Evolutionary conservation across 2,329 filamentous ascomycete species (phyloP).

Genomic region (Calcarisporium arbuscula): DNA sequence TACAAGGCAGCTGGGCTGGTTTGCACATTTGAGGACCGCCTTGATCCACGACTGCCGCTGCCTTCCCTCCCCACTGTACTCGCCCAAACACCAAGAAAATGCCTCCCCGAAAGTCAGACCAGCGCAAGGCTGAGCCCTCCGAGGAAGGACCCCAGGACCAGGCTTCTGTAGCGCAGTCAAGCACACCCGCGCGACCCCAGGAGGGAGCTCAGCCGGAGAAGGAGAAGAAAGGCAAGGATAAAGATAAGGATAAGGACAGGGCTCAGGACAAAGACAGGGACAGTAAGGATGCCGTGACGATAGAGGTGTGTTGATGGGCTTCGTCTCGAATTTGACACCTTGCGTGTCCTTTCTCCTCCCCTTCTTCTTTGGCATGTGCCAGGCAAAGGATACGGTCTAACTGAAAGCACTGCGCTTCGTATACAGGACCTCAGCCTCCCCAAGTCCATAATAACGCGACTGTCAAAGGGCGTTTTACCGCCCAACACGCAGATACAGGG

Average conservation of each 20-base stretch:
- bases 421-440: slow-evolving; percentile 66
- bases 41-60: too few relatives aligned
- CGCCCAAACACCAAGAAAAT: too few relatives aligned
- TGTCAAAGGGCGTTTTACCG: slow-evolving; percentile 74
- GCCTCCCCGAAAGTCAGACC: slow-evolving; percentile 51
- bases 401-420: background rate
- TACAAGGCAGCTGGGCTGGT: too few relatives aligned
- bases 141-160: slow-evolving; percentile 28
- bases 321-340: background rate
- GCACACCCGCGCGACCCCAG: slow-evolving; percentile 1
- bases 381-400: background rate
- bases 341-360: background rate
- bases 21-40: too few relatives aligned
- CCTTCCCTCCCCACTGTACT: too few relatives aligned
- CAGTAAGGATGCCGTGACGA: slow-evolving; percentile 38
- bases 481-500: slow-evolving; percentile 78
- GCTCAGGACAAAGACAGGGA: slow-evolving; percentile 21
- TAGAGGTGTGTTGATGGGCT: slow-evolving; percentile 54
- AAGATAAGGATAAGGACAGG: slow-evolving; percentile 26
- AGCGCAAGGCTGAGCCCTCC: slow-evolving; percentile 39
- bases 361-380: background rate
- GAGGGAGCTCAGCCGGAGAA: slow-evolving; percentile 20
- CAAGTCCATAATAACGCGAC: slow-evolving; percentile 72
- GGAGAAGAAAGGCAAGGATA: slow-evolving; percentile 25
- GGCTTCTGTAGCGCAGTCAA: slow-evolving; percentile 8